Conservation (phyloP, 306 rosid genomes). For the Ochetophila trinervis region DNA sequence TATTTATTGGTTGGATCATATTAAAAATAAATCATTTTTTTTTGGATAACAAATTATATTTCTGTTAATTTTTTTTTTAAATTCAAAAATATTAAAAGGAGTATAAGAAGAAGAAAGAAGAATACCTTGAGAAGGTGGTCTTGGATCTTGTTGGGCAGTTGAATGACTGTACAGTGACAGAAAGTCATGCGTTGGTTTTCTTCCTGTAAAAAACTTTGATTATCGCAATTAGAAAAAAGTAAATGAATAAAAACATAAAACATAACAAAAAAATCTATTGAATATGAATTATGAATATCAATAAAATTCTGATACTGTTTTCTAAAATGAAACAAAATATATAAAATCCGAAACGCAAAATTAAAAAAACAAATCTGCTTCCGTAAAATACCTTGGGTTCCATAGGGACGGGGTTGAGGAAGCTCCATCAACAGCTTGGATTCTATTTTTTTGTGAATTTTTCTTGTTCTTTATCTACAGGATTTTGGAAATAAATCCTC, state of each 20-base stretch:
- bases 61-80: neutral
- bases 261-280: neutral
- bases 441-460: neutral
- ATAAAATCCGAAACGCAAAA: neutral
- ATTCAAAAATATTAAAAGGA: neutral
- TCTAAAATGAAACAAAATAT: neutral
- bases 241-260: constrained; percentile 6
- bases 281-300: neutral
- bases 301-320: neutral
- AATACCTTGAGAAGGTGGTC: constrained; percentile 81
- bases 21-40: neutral
- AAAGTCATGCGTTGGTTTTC: constrained; percentile 88
- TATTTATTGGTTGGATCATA: neutral
- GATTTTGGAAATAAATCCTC: constrained; percentile 27
- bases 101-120: neutral
- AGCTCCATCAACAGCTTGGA: constrained; percentile 65
- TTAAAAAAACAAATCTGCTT: constrained; percentile 2
- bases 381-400: constrained; percentile 57
- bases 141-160: constrained; percentile 79
- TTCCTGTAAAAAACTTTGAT: constrained; percentile 51
- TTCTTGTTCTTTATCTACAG: constrained; percentile 15
- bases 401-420: constrained; percentile 74
- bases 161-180: constrained; percentile 81
- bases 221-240: constrained; percentile 19
- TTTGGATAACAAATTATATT: neutral